Conservation (phyloP, 2,329 filamentous ascomycete species). For the Monosporascus sp. region DNA sequence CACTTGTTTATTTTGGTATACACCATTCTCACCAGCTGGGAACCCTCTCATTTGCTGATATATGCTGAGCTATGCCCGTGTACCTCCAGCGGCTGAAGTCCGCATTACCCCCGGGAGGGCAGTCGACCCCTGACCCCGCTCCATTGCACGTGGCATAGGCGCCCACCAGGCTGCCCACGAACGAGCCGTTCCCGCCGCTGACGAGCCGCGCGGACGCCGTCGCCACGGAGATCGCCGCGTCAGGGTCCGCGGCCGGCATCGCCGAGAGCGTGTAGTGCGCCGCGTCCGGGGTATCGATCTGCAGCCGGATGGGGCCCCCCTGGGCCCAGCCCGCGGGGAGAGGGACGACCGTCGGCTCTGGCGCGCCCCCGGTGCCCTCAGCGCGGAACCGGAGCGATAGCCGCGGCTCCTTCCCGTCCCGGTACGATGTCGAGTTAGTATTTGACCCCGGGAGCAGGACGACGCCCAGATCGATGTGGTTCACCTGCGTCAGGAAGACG, state of each 20-base stretch:
- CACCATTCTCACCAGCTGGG: neutral
- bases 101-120: constrained; percentile 23
- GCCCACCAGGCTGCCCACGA: constrained; percentile 28
- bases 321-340: constrained; percentile 19
- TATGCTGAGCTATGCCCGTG: constrained; percentile 17
- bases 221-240: constrained; percentile 15
- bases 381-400: constrained; percentile 22
- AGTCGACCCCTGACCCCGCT: constrained; percentile 19
- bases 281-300: constrained; percentile 22
- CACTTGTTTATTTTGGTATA: neutral
- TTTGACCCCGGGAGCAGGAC: constrained; percentile 12
- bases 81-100: constrained; percentile 25
- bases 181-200: constrained; percentile 28
- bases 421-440: neutral
- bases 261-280: constrained; percentile 27
- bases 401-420: constrained; percentile 8
- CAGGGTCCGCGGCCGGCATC: constrained; percentile 12
- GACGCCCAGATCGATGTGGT: constrained; percentile 29
- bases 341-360: constrained; percentile 9
- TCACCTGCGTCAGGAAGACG: constrained; percentile 27
- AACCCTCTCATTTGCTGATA: constrained; percentile 17
- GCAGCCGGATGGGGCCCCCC: constrained; percentile 20
- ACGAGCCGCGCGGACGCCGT: constrained; percentile 24
- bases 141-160: constrained; percentile 33
- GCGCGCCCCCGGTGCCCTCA: constrained; percentile 16